These are phyloP conservation scores for Ceratocystis papillata DNA, from an alignment of 2,329 filamentous ascomycete genomes.

Conservation along the genomic window DNA sequence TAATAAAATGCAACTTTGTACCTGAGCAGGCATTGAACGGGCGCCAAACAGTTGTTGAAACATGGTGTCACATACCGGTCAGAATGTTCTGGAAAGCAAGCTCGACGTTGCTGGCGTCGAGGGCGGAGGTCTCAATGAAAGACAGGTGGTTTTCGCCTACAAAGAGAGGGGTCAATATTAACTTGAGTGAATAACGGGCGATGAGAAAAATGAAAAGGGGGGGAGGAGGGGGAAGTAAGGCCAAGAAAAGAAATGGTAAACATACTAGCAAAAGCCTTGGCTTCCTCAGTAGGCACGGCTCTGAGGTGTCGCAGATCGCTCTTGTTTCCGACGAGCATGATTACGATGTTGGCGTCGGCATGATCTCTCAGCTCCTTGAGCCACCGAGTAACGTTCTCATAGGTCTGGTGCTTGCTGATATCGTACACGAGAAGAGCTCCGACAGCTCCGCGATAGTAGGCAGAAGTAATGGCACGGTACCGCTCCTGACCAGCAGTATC, in stretches of 20 bases:
- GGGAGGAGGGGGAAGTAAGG: not conserved
- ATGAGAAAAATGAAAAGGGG: not conserved
- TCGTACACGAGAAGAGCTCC: slow-evolving; percentile 97
- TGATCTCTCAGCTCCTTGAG: slow-evolving; percentile 97
- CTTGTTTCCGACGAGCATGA: slow-evolving; percentile 99
- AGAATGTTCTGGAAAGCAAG: slow-evolving; percentile 99
- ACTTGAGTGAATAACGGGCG: not conserved
- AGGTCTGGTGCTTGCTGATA: slow-evolving; percentile 99
- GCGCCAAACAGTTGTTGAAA: no score
- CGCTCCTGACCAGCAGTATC: slow-evolving; percentile 98
- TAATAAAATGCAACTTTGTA: not conserved
- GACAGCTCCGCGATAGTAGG: slow-evolving; percentile 96
- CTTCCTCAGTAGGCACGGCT: slow-evolving; percentile 94
- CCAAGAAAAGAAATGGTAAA: slow-evolving; percentile 24
- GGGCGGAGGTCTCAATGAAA: slow-evolving; percentile 97
- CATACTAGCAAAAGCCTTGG: slow-evolving; percentile 92
- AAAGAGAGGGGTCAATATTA: not conserved
- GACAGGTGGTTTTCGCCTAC: slow-evolving; percentile 93
- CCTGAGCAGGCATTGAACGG: no score
- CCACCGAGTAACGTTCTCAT: slow-evolving; percentile 98
- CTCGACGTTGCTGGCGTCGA: slow-evolving; percentile 98
- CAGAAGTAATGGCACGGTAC: slow-evolving; percentile 97
- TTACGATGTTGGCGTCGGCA: slow-evolving; percentile 97
- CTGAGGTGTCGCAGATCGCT: slow-evolving; percentile 98
- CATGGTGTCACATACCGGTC: slow-evolving; percentile 56